A percentile compares a stretch with the other conserved stretches of the same genome.
phyloP scores from a whole-genome alignment of 345 rosid species.

The Populus tremula region DNA sequence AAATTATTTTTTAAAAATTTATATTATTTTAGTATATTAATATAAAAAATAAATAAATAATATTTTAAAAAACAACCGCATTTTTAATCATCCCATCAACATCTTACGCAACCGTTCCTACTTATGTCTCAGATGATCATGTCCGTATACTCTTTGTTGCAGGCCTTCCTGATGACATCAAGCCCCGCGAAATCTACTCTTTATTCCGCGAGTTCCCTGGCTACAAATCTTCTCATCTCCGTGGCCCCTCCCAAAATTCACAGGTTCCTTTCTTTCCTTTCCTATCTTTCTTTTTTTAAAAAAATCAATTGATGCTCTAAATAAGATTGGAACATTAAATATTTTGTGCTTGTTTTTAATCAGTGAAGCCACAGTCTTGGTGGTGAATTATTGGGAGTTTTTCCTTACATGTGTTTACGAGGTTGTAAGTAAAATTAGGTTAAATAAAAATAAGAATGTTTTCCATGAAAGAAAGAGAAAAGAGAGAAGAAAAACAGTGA shows the following conservation, averaged over 20 bases:
- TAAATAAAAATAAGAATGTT: neutral
- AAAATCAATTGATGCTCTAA: neutral
- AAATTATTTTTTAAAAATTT: too few species aligned
- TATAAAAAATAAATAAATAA: too few species aligned
- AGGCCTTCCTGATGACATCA: slow-evolving; percentile 83
- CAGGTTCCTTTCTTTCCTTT: slow-evolving; percentile 32
- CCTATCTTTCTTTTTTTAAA: neutral
- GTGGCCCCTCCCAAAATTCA: slow-evolving; percentile 45
- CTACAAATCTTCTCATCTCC: slow-evolving; percentile 81
- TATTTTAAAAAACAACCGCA: too few species aligned
- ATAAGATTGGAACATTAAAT: too few species aligned
- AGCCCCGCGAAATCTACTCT: slow-evolving; percentile 84
- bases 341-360: neutral
- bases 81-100: too few species aligned
- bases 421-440: neutral
- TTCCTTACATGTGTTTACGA: neutral
- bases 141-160: slow-evolving; percentile 89
- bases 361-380: neutral
- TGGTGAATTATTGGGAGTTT: neutral
- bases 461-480: neutral
- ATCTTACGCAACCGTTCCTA: slow-evolving; percentile 28
- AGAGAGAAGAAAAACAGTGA: too few species aligned
- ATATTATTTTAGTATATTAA: too few species aligned
- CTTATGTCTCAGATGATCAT: slow-evolving; percentile 39
- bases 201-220: slow-evolving; percentile 87